Percentiles rank a stretch among this genome's conserved stretches.
Conservation (phyloP, 2,329 filamentous ascomycete genomes). For the Pestalotiopsis sp. region DNA sequence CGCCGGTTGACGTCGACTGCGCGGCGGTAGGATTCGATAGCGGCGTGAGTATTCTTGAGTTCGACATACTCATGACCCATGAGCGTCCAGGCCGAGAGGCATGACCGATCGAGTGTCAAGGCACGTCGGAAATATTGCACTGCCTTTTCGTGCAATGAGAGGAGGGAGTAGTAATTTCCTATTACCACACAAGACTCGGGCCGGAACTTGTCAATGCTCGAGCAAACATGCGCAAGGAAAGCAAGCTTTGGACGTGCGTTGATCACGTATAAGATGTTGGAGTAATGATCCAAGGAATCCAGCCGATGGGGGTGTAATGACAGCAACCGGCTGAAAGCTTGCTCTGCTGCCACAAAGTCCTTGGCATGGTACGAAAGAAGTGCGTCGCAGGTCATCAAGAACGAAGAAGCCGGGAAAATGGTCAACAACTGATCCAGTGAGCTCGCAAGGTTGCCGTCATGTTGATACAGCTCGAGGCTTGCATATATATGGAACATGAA, state of each 20-base stretch:
- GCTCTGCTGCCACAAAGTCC: conserved; percentile 68
- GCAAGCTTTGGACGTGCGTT: conserved; percentile 85
- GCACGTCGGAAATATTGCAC: conserved; percentile 97
- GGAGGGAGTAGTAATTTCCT: conserved; percentile 94
- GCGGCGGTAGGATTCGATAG: conserved; percentile 93
- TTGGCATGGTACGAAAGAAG: conserved; percentile 90
- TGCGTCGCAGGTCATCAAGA: conserved; percentile 87
- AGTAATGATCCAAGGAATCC: conserved; percentile 93
- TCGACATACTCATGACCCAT: conserved; percentile 99
- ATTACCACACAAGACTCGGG: conserved; percentile 97
- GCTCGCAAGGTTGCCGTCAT: conserved; percentile 72
- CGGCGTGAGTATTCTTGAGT: conserved; percentile 96
- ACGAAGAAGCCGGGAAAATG: conserved; percentile 87
- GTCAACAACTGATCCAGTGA: conserved; percentile 76
- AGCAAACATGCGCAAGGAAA: conserved; percentile 89
- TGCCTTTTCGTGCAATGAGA: conserved; percentile 95
- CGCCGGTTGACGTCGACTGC: conserved; percentile 95
- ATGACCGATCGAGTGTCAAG: conserved; percentile 84
- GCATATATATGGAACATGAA: conserved; percentile 93
- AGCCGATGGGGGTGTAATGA: conserved; percentile 75
- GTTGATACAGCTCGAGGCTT: conserved; percentile 89
- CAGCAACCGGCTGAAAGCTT: conserved; percentile 77
- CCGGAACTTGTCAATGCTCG: conserved; percentile 90
- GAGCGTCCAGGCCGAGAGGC: conserved; percentile 93
- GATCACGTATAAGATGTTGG: conserved; percentile 96